Evolutionary conservation across 2,329 filamentous ascomycete species (phyloP).

Genomic region (Aspergillus fumigatiaffinis): DNA sequence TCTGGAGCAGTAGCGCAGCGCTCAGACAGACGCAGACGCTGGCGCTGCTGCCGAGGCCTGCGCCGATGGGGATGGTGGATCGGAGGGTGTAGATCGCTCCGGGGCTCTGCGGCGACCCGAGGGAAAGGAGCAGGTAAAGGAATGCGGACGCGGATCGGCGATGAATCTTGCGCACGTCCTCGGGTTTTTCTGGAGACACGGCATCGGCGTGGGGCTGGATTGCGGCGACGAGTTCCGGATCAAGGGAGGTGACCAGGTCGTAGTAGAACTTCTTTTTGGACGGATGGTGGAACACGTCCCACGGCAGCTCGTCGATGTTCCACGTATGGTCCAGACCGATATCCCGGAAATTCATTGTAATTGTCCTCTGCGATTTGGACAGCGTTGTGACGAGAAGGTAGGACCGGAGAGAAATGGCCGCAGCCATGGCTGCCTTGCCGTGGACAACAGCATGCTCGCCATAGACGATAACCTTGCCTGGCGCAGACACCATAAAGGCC

Average conservation of each 20-base stretch:
- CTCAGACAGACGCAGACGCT: constrained; percentile 88
- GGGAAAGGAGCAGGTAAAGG: constrained; percentile 85
- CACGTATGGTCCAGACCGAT: constrained; percentile 86
- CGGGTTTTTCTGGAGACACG: constrained; percentile 64
- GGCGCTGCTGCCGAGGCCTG: constrained; percentile 89
- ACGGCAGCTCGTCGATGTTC: constrained; percentile 89
- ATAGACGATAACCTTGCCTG: constrained; percentile 97
- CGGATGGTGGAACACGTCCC: constrained; percentile 73
- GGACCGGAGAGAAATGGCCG: constrained; percentile 88
- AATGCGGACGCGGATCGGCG: constrained; percentile 78
- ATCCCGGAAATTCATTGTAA: constrained; percentile 86
- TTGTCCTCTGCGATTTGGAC: constrained; percentile 84
- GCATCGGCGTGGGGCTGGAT: constrained; percentile 72
- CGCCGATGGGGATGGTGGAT: constrained; percentile 88
- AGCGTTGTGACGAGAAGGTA: constrained; percentile 94
- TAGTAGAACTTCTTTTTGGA: constrained; percentile 95
- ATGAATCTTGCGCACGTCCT: constrained; percentile 78
- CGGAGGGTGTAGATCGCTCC: constrained; percentile 86
- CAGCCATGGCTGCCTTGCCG: constrained; percentile 93
- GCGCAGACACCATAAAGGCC: constrained; percentile 95
- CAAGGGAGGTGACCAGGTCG: constrained; percentile 77
- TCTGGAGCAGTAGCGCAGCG: constrained; percentile 78
- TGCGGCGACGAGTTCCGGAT: constrained; percentile 74
- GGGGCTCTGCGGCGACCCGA: constrained; percentile 73
- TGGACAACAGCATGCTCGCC: constrained; percentile 98